Evolutionary conservation across 1,284 basidiomycete species (phyloP).

Genomic region (Takashimella tepidaria): DNA sequence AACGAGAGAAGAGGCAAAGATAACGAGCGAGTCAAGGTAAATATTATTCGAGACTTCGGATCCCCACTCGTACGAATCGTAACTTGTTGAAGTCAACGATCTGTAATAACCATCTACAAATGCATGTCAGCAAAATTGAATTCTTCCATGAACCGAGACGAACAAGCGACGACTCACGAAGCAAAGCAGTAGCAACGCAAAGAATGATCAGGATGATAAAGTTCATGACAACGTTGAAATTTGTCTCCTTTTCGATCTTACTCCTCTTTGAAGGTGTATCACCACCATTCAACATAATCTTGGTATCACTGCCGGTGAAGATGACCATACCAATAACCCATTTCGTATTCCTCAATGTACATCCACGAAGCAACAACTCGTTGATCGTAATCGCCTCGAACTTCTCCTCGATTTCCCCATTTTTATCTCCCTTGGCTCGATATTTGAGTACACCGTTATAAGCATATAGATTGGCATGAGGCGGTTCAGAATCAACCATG

Average conservation of each 20-base stretch:
- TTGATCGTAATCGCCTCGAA: conserved; percentile 69
- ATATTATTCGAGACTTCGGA: conserved; percentile 59
- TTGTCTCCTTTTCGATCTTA: conserved; percentile 93
- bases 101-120: conserved; percentile 72
- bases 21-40: conserved; percentile 75
- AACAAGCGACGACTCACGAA: conserved; percentile 23
- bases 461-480: conserved; percentile 86
- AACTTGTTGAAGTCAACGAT: conserved; percentile 60
- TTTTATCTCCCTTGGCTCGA: conserved; percentile 29
- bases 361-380: conserved; percentile 87
- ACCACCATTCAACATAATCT: conserved; percentile 96
- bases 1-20: conserved; percentile 83
- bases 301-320: conserved; percentile 92
- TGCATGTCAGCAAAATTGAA: conserved; percentile 44
- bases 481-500: conserved; percentile 84
- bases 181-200: conserved; percentile 58
- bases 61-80: conserved; percentile 64
- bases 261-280: conserved; percentile 83
- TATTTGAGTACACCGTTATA: conserved; percentile 84
- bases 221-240: conserved; percentile 83
- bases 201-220: conserved; percentile 74
- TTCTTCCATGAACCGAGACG: neutral
- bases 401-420: conserved; percentile 28
- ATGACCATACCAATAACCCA: conserved; percentile 94
- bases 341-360: conserved; percentile 82